A percentile compares a stretch with the other conserved stretches of the same genome.
phyloP scores from a whole-genome alignment of 345 rosid genomes.

The Aegle marmelos region DNA sequence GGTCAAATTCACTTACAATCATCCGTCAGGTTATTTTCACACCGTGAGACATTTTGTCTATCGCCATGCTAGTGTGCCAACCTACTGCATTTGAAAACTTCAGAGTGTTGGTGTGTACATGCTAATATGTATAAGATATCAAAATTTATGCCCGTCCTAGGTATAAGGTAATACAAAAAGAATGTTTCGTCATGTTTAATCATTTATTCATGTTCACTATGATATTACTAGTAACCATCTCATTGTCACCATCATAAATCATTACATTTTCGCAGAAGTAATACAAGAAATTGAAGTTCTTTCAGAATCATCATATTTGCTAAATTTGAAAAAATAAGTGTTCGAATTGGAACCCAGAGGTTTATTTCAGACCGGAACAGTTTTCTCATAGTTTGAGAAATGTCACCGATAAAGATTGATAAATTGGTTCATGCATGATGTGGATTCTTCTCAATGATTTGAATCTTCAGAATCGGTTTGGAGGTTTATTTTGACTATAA shows the following conservation, averaged over 20 bases:
- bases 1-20: slow-evolving; percentile 74
- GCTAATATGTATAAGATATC: background rate
- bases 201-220: background rate
- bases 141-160: background rate
- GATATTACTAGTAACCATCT: background rate
- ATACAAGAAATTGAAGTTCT: background rate
- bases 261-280: background rate
- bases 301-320: background rate
- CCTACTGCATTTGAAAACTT: slow-evolving; percentile 53
- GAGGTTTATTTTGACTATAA: background rate
- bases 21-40: slow-evolving; percentile 79
- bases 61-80: slow-evolving; percentile 49
- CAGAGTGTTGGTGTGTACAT: background rate
- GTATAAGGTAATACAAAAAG: background rate
- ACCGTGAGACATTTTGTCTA: slow-evolving; percentile 68
- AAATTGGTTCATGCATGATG: background rate
- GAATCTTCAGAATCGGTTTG: background rate
- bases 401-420: background rate
- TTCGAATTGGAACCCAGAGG: too few relatives aligned
- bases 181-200: background rate
- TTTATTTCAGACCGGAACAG: too few relatives aligned
- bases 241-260: background rate
- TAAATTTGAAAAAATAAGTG: too few relatives aligned
- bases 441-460: background rate
- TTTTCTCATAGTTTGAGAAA: background rate